Evolutionary conservation across 805 yeast species (phyloP).

Genomic region (Candida silvatica): DNA sequence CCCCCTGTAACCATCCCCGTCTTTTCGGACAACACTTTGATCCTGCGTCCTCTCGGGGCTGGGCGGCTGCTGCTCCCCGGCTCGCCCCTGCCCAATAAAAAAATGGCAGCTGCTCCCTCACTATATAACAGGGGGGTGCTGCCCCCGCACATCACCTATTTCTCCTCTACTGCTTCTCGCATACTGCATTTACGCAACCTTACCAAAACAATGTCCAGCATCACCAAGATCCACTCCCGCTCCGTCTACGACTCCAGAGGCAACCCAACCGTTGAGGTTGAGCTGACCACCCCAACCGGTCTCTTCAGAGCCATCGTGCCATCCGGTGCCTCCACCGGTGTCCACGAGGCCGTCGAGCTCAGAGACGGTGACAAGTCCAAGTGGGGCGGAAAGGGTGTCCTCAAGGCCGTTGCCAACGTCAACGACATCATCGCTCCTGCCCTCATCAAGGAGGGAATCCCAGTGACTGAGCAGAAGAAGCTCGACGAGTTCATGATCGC

Average conservation of each 20-base stretch:
- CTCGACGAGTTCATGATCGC: slow-evolving; percentile 78
- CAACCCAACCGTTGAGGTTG: slow-evolving; percentile 99
- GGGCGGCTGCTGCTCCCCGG: too few relatives aligned
- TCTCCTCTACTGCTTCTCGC: neutral
- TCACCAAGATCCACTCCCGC: slow-evolving; percentile 85
- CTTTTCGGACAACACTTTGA: too few relatives aligned
- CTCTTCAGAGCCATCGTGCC: slow-evolving; percentile 96
- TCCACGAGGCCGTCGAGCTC: slow-evolving; percentile 96
- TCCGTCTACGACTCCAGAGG: slow-evolving; percentile 99
- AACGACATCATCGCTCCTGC: slow-evolving; percentile 95
- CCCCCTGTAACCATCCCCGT: too few relatives aligned
- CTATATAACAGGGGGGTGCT: too few relatives aligned
- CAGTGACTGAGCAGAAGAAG: slow-evolving; percentile 79
- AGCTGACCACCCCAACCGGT: slow-evolving; percentile 87
- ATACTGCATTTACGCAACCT: too few relatives aligned
- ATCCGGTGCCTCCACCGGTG: slow-evolving; percentile 99
- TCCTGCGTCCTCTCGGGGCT: too few relatives aligned
- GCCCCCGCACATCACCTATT: neutral
- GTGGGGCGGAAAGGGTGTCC: slow-evolving; percentile 99
- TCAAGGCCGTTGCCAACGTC: slow-evolving; percentile 94
- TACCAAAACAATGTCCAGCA: slow-evolving; percentile 34
- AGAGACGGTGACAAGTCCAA: slow-evolving; percentile 97
- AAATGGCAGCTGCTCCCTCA: too few relatives aligned
- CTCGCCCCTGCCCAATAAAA: too few relatives aligned
- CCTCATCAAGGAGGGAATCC: slow-evolving; percentile 67